Percentiles rank a stretch among this genome's conserved stretches.
These are phyloP conservation scores for Globisporangium recalcitrans DNA, from an alignment of 352 stramenopile species.

Conservation along the genomic window DNA sequence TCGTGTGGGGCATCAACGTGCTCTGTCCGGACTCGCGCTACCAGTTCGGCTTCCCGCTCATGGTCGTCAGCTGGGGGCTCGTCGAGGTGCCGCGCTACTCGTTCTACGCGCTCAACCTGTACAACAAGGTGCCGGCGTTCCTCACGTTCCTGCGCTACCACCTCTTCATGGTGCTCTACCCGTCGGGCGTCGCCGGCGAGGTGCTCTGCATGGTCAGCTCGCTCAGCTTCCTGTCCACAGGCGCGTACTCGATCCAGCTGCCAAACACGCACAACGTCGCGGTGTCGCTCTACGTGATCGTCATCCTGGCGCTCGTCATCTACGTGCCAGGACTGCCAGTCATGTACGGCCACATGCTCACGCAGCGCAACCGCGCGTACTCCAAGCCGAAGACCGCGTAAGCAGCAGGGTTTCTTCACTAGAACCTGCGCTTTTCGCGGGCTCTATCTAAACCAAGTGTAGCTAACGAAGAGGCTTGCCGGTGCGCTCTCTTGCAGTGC, in stretches of 20 bases:
- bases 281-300: conserved; percentile 67
- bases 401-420: background rate
- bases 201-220: conserved; percentile 74
- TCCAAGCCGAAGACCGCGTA: conserved; percentile 72
- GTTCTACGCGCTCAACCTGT: conserved; percentile 96
- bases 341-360: conserved; percentile 87
- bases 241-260: conserved; percentile 64
- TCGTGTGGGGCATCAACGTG: conserved; percentile 94
- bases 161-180: conserved; percentile 98
- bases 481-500: no score
- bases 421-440: background rate
- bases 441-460: no score
- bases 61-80: conserved; percentile 84
- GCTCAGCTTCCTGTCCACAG: conserved; percentile 46
- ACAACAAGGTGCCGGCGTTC: conserved; percentile 90
- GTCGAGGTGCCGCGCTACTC: conserved; percentile 95
- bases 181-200: conserved; percentile 92
- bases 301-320: conserved; percentile 60
- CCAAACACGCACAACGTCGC: conserved; percentile 77
- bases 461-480: no score
- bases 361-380: conserved; percentile 79
- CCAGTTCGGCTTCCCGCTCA: conserved; percentile 84
- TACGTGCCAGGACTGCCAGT: conserved; percentile 75
- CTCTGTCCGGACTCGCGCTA: conserved; percentile 68
- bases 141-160: conserved; percentile 98